Evolutionary conservation across 164 flowering plant species (phyloP), one percentile per base, ranked within the genome.

Genomic region (Sedum album): DNA sequence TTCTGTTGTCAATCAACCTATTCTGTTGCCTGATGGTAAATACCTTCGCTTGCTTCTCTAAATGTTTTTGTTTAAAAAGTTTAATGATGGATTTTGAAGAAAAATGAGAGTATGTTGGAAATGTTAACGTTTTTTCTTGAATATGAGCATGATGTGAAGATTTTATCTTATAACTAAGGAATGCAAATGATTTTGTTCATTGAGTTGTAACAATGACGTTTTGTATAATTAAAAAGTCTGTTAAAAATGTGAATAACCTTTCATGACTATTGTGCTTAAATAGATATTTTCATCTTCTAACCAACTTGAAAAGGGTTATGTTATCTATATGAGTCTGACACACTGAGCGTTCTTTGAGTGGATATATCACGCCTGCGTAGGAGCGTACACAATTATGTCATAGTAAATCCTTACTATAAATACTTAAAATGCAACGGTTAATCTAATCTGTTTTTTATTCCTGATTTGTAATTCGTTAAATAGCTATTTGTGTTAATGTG

Each of bases 1-100:
- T 8, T 79, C 84, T 1, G 77, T 75, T 11, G 77, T 79, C 36
- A 77, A 72, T 57, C 20, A 48, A 70, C 75, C 78, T 68, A 75
- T 71, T 39, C 76, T 71, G 11, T 18, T 72, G 35, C 55, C 80
- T 44, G 80, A 77, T 77, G 42, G 42, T 33, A 35, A 33, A n/a
- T n/a, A n/a, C n/a, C n/a, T n/a, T n/a, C n/a, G n/a, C n/a, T n/a
- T 38, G 41, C 14, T 60, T 14, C n/a, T n/a, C n/a, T n/a, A n/a
- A n/a, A n/a, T n/a, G n/a, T n/a, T n/a, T n/a, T n/a, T n/a, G n/a
- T n/a, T n/a, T n/a, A n/a, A n/a, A n/a, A n/a, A n/a, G n/a, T n/a
- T n/a, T n/a, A n/a, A n/a, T n/a, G n/a, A n/a, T n/a, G n/a, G n/a
- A n/a, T n/a, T n/a, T n/a, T n/a, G n/a, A n/a, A n/a, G n/a, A n/a